Conservation (phyloP, 345 rosid genomes). For the Populus alba region DNA sequence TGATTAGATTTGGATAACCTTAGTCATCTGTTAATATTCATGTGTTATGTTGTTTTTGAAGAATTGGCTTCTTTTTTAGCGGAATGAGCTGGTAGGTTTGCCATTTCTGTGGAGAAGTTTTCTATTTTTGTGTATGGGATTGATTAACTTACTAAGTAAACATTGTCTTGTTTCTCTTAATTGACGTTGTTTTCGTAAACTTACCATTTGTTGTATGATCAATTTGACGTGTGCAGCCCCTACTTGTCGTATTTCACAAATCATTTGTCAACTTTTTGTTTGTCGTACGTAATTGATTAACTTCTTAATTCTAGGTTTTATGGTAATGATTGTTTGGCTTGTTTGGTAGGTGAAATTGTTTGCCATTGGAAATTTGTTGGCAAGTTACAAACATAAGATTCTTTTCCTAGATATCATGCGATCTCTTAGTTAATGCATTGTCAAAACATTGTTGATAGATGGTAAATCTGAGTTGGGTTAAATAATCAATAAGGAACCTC, state of each 20-base stretch:
- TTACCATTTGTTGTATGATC: not conserved
- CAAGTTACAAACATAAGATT: not conserved
- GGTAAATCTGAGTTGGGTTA: not conserved
- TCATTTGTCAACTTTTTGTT: not conserved
- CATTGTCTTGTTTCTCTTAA: not conserved
- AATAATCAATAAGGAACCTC: not conserved
- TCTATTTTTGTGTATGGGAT: not conserved
- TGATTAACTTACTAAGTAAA: not conserved
- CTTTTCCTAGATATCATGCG: not conserved
- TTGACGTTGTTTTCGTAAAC: not conserved
- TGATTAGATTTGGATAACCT: not conserved
- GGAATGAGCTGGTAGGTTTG: not conserved
- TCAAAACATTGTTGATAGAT: not conserved
- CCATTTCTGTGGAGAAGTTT: not conserved
- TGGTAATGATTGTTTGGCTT: not conserved
- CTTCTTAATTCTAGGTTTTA: not conserved
- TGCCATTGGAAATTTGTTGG: not conserved
- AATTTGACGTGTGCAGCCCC: not conserved
- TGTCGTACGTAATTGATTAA: not conserved
- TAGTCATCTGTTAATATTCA: not conserved
- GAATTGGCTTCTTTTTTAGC: not conserved
- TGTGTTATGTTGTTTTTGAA: not conserved
- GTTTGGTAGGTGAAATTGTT: not conserved
- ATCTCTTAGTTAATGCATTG: not conserved
- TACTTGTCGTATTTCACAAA: not conserved